Evolutionary conservation across 1,139 yeast species (phyloP), one percentile per base, ranked within the genome.

Genomic region (Hansenula lynferdii): DNA sequence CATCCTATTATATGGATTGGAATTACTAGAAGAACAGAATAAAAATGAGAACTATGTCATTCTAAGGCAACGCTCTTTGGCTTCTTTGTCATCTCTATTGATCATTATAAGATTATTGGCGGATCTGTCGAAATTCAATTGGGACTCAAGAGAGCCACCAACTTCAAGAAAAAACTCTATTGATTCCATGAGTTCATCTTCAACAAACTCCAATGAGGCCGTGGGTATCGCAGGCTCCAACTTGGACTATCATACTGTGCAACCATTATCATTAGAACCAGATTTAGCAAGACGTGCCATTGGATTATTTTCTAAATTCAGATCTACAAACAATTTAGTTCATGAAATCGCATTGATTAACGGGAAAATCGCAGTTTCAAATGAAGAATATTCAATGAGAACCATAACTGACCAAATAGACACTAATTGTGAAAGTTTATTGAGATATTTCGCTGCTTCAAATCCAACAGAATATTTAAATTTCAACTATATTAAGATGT

Each of bases 371-470:
- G 36, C 40, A 14, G 44, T 34, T 5, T 26, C 47, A 1, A 41
- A 39, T 22, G 55, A 49, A 17, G 54, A 51, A 15, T 32, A 45
- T 19, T 22, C 47, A 2, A 43, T 49, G 14, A 48, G 44, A 37
- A 49, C 51, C 35, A 35, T 49, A 42, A 52, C 62, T 37, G 58
- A 57, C 32, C 69, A 69, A 29, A 72, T 77, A 31, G 82, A 77
- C 50, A 47, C 52, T 12, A 64, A 68, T 57, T 56, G 76, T 54
- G 71, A 71, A 52, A 49, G 65, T 5, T 56, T 73, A 4, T 54
- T 77, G 27, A 64, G 75, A 36, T 80, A 65, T 51, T 50, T 80
- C n/a, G 72, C 81, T 2, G 72, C 80, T 2, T 63, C 84, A 2
- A 78, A 80, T 52, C 77, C 84, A 28, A 47, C 46, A 0, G 75